phyloP scores from a whole-genome alignment of 2,329 filamentous ascomycete genomes.

The Curvularia verruculosa region DNA sequence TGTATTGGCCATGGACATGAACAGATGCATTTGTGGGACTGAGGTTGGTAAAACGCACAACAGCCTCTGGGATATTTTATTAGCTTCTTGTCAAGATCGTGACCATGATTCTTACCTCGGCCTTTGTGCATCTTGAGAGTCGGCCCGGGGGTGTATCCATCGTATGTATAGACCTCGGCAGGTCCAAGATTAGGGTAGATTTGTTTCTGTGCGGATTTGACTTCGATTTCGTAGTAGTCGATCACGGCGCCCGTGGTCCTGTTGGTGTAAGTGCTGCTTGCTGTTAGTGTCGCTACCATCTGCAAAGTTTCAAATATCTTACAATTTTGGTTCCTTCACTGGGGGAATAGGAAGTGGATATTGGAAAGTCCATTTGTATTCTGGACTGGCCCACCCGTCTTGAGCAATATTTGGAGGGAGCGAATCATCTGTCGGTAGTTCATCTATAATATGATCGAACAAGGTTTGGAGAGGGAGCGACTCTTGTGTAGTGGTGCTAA shows the following conservation, averaged over 20 bases:
- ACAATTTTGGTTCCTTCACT: conserved; percentile 52
- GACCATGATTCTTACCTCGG: conserved; percentile 31
- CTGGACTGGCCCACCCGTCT: conserved; percentile 42
- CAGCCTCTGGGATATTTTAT: conserved; percentile 49
- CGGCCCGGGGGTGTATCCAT: conserved; percentile 62
- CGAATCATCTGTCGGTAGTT: conserved; percentile 8
- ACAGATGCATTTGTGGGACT: conserved; percentile 54
- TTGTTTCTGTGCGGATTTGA: conserved; percentile 50
- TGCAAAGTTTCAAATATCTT: conserved; percentile 19
- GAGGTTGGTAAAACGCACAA: conserved; percentile 62
- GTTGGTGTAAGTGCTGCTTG: conserved; percentile 43
- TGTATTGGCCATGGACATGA: conserved; percentile 62
- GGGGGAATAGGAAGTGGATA: conserved; percentile 55
- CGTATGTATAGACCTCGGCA: conserved; percentile 57
- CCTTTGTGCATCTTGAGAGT: conserved; percentile 58
- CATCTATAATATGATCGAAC: neutral
- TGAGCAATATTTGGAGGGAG: conserved; percentile 9
- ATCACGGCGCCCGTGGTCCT: conserved; percentile 46
- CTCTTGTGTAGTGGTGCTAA: conserved; percentile 4
- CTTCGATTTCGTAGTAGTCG: conserved; percentile 56
- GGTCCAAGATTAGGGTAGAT: conserved; percentile 52
- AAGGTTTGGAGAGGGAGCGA: conserved; percentile 1
- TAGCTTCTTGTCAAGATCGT: neutral
- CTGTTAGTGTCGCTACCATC: conserved; percentile 22
- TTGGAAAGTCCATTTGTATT: conserved; percentile 49